Conservation (phyloP, 176 grass and related monocot species). For the Coix lacrymajobi region DNA sequence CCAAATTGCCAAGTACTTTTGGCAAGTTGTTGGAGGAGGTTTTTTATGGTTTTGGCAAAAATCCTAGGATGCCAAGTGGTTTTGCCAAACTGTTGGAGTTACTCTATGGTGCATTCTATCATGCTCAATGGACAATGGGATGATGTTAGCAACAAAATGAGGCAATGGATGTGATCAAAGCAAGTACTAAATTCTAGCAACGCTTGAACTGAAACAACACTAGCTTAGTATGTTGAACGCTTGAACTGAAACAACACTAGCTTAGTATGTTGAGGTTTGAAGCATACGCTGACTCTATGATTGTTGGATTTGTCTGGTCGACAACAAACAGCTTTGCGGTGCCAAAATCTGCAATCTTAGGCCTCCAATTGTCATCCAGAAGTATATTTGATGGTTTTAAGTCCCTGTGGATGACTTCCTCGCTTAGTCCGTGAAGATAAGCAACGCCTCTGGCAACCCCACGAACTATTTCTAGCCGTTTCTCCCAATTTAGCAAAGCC, state of each 20-base stretch:
- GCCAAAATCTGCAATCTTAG: constrained; percentile 23
- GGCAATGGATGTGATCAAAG: background rate
- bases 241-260: background rate
- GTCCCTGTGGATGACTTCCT: constrained; percentile 33
- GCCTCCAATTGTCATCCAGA: constrained; percentile 18
- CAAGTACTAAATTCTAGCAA: too few species aligned
- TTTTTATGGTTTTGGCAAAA: too few species aligned
- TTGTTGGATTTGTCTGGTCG: background rate
- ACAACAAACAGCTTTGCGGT: constrained; percentile 2
- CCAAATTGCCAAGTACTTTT: too few species aligned
- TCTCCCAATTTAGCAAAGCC: background rate
- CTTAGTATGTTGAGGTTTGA: background rate
- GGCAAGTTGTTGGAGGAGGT: too few species aligned
- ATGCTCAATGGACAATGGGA: background rate
- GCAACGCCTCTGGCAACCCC: constrained; percentile 10
- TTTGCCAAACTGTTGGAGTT: too few species aligned
- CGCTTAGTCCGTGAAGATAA: constrained; percentile 24
- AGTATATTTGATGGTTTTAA: constrained; percentile 29
- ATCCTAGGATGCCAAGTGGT: too few species aligned
- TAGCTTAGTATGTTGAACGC: background rate
- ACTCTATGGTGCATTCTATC: background rate
- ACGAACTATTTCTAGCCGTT: background rate
- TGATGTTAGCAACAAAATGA: background rate
- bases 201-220: background rate
- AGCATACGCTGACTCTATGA: background rate